These are phyloP conservation scores for Haplosporangium gracile DNA, from an alignment of 192 early-diverging fungal genomes.

Conservation along the genomic window DNA sequence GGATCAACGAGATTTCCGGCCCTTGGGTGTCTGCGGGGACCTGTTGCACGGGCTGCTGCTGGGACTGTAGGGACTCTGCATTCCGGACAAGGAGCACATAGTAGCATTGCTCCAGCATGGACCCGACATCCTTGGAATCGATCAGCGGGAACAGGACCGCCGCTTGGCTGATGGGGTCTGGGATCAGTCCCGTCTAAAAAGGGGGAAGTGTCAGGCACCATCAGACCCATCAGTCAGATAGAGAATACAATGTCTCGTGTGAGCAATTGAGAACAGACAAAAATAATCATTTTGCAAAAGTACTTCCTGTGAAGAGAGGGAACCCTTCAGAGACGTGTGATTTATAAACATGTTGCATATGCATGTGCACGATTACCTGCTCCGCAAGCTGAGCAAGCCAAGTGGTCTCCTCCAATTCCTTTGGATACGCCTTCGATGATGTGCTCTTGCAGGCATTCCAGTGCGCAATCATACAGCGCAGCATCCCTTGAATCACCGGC, in stretches of 20 bases:
- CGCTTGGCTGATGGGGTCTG: constrained; percentile 38
- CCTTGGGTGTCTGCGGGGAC: not conserved
- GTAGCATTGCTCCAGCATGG: constrained; percentile 48
- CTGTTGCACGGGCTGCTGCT: not conserved
- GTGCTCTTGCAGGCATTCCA: constrained; percentile 47
- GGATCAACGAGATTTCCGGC: constrained; percentile 27
- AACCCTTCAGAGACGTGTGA: not conserved
- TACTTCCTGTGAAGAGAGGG: too few species aligned
- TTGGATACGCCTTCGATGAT: constrained; percentile 33
- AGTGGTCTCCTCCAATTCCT: constrained; percentile 38
- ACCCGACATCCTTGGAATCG: constrained; percentile 31
- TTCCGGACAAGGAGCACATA: constrained; percentile 43
- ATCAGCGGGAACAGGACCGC: constrained; percentile 41
- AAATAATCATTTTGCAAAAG: too few species aligned
- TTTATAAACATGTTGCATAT: not conserved
- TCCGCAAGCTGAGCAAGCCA: constrained; percentile 47
- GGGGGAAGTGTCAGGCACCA: not conserved
- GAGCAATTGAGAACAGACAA: not conserved
- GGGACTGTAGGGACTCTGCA: constrained; percentile 22
- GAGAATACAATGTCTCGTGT: not conserved
- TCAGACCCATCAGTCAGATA: not conserved
- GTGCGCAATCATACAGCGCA: constrained; percentile 44
- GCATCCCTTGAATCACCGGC: constrained; percentile 45
- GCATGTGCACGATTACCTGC: constrained; percentile 17
- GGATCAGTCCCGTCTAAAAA: constrained; percentile 46